Evolutionary conservation across 805 yeast genomes (phyloP).

Genomic region (Pichia gijzeniarum): DNA sequence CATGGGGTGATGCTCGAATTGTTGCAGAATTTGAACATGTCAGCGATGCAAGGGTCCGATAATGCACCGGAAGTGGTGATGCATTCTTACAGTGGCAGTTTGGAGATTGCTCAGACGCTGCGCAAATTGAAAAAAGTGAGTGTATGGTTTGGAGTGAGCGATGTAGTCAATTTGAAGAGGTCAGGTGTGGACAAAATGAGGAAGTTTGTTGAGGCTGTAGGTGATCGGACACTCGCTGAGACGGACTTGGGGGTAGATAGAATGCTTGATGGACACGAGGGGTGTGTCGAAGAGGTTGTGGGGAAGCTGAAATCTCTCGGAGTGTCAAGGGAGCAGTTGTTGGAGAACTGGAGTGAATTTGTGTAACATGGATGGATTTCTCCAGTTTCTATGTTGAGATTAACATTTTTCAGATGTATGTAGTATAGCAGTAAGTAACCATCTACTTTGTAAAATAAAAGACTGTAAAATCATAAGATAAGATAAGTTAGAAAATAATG

Average conservation of each 20-base stretch:
- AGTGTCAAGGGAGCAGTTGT: not conserved
- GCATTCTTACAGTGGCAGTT: constrained; percentile 84
- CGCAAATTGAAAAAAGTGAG: constrained; percentile 33
- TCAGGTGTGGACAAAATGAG: constrained; percentile 15
- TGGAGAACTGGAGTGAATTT: constrained; percentile 5
- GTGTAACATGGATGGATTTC: too few relatives aligned
- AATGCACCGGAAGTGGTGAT: constrained; percentile 41
- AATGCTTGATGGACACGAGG: constrained; percentile 11
- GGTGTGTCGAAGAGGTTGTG: not conserved
- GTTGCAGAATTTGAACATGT: constrained; percentile 31
- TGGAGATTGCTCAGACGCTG: constrained; percentile 56
- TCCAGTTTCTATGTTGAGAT: too few relatives aligned
- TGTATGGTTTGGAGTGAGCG: constrained; percentile 29
- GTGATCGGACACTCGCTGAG: constrained; percentile 39
- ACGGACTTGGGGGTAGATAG: constrained; percentile 40
- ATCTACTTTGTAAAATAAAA: too few relatives aligned
- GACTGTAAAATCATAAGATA: too few relatives aligned
- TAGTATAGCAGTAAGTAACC: too few relatives aligned
- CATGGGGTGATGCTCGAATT: constrained; percentile 45
- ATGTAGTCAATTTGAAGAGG: constrained; percentile 21
- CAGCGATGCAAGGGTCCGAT: constrained; percentile 21
- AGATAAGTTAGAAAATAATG: too few relatives aligned
- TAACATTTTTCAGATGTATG: too few relatives aligned
- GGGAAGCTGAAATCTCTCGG: not conserved
- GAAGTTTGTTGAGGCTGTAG: constrained; percentile 16